These are phyloP conservation scores for Mrakia frigida DNA, from an alignment of 768 basidiomycete genomes.

Conservation along the genomic window DNA sequence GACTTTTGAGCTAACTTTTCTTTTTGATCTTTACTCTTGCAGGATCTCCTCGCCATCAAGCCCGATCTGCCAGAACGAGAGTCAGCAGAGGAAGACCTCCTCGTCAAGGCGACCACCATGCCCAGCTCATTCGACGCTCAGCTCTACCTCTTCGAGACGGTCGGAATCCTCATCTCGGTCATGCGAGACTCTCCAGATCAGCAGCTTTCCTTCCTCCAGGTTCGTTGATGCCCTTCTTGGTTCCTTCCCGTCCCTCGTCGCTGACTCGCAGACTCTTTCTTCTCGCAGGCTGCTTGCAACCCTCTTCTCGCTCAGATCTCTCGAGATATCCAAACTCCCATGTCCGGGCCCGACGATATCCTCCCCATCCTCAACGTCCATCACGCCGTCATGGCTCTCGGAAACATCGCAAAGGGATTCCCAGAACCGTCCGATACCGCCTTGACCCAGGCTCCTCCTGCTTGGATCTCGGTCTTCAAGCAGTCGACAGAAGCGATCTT, in stretches of 20 bases:
- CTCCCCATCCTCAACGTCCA: constrained; percentile 81
- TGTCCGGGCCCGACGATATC: constrained; percentile 60
- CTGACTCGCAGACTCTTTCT: background rate
- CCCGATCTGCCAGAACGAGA: constrained; percentile 74
- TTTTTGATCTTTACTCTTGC: constrained; percentile 42
- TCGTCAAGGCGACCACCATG: constrained; percentile 72
- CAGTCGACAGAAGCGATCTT: constrained; percentile 81
- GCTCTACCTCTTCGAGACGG: constrained; percentile 88
- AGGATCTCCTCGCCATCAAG: constrained; percentile 71
- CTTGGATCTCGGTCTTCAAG: constrained; percentile 67
- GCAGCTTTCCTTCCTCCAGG: constrained; percentile 54
- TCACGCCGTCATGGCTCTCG: constrained; percentile 88
- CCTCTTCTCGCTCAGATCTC: constrained; percentile 67
- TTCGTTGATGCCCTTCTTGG: background rate
- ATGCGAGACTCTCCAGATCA: constrained; percentile 59
- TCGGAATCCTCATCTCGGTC: constrained; percentile 76
- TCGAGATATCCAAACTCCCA: constrained; percentile 53
- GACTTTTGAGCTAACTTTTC: background rate
- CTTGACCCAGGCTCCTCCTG: constrained; percentile 60
- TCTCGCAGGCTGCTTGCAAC: constrained; percentile 67
- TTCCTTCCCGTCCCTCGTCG: background rate
- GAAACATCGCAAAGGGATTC: constrained; percentile 92
- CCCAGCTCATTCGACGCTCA: constrained; percentile 69
- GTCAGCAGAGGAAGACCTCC: constrained; percentile 57
- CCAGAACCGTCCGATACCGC: constrained; percentile 76